Base-by-base conservation (phyloP, 345 rosid species). In the Eucalyptus rudis region DNA sequence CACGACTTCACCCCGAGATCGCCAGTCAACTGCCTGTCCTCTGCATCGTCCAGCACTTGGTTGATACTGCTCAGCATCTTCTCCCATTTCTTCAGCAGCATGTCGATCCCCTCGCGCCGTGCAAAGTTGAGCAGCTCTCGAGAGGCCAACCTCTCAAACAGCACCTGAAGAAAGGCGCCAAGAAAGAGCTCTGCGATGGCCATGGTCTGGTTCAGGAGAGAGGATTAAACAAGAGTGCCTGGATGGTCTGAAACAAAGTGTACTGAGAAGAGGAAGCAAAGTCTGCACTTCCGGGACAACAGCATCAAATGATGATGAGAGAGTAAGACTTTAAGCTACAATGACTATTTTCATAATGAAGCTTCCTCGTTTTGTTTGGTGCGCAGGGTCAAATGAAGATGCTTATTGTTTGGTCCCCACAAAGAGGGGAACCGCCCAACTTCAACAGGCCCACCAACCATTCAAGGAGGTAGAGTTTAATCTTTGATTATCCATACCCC, bases 41-140 rank as follows among this genome's bases (percentile, higher is more conserved):
- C 66, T 59, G 31, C 66, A 59, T 27, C 15, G 0, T 27, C 66
- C 12, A 59, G 66, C 66, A 59, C 66, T 12, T 27, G 66, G 7
- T 59, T 27, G n/a, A 58, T 58, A 58, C 64, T 58, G 64, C 0
- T 59, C 31, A 59, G 31, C 66, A 59, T 25, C 31, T 59, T 27
- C 16, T 27, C 31, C 31, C 66, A 59, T 59, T 59, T 59, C 66
- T 59, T 59, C 31, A 59, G 31, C 66, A 27, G 15, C 2, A 0
- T 59, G 13, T 0, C 0, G 7, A 59, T 27, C 66, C 66, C 66
- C 66, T 27, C 16, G 3, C 4, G 1, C 31, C 14, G 1, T 0
- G 14, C 66, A 59, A 59, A 59, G 66, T 27, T 59, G 31, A 59
- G 31, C 66, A 59, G 66, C 31, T 59, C 66, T 0, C 0, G 66